These are phyloP conservation scores for Aureoboletus auriporus DNA, from an alignment of 768 basidiomycete genomes.

Conservation along the genomic window DNA sequence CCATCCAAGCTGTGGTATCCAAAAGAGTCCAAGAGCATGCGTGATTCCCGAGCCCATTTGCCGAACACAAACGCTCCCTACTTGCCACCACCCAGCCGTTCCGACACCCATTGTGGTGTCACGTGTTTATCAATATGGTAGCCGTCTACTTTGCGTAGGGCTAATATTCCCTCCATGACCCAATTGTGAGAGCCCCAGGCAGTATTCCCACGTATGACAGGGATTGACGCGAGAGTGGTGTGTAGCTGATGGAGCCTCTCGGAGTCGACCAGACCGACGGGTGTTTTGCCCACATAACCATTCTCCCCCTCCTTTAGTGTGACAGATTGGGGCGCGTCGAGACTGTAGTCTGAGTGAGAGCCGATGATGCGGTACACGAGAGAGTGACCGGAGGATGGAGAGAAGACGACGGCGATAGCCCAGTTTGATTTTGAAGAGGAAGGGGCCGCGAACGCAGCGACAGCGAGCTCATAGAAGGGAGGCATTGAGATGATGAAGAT, in stretches of 20 bases:
- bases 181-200: conserved; percentile 27
- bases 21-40: conserved; percentile 7
- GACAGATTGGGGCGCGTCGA: conserved; percentile 32
- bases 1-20: conserved; percentile 22
- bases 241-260: conserved; percentile 28
- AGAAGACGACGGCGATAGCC: conserved; percentile 26
- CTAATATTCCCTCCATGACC: conserved; percentile 31
- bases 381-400: conserved; percentile 25
- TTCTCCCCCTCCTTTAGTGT: conserved; percentile 29
- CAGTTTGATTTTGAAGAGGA: conserved; percentile 21
- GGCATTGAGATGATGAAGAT: conserved; percentile 18
- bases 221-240: conserved; percentile 23
- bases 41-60: conserved; percentile 1
- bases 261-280: conserved; percentile 26
- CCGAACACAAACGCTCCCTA: conserved; percentile 9
- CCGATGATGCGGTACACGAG: conserved; percentile 31
- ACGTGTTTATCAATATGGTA: conserved; percentile 29
- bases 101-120: conserved; percentile 26
- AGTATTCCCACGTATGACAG: conserved; percentile 23
- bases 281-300: conserved; percentile 19
- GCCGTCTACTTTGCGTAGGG: conserved; percentile 26
- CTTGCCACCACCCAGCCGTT: conserved; percentile 22
- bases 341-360: conserved; percentile 22
- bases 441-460: conserved; percentile 24
- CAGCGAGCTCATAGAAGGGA: conserved; percentile 31